Evolutionary conservation across 2,329 filamentous ascomycete species (phyloP), one percentile per base, ranked within the genome.

Genomic region (Aspergillus udagawae): DNA sequence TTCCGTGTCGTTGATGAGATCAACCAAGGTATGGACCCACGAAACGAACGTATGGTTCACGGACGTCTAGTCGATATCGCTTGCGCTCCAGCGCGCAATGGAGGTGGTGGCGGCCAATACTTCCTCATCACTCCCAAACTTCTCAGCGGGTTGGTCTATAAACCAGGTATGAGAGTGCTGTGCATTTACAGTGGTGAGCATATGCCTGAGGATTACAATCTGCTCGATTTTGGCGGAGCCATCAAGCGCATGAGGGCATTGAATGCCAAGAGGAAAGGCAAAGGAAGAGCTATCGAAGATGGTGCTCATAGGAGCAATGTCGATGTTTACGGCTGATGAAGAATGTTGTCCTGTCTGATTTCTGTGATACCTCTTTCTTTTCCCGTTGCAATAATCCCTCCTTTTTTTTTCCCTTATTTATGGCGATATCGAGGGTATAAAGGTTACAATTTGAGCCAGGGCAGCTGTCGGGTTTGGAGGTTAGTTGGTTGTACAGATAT

Each of bases 1-100:
- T 99, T 99, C 83, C 91, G 94, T 53, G 93, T 99, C 51, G 94
- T 99, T 58, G 94, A 99, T 75, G 94, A 99, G 78, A 99, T 99
- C 81, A 99, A 99, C 71, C 94, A 99, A 77, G 94, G 94, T 64
- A 99, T 99, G 94, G 94, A 99, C 73, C 94, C 93, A 47, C 88
- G 94, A 67, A 99, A 99, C 75, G 94, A 99, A 77, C 90, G 94
- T 65, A 95, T 97, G 85, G 92, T 99, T 17, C 94, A 99, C 77
- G 91, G 93, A 71, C 90, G 94, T 62, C 95, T 99, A 89, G 94
- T 99, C 8, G 92, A 97, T 69, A 97, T 99, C 70, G 94, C 94
- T 47, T 97, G 94, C 74, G 72, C 70, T 7, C 64, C 72, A 9
- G 84, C 86, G 63, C 60, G 63, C 21, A 57, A 89, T 38, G 63